Evolutionary conservation across 805 yeast species (phyloP), one percentile per base, ranked within the genome.

Genomic region (Metschnikowia borealis): DNA sequence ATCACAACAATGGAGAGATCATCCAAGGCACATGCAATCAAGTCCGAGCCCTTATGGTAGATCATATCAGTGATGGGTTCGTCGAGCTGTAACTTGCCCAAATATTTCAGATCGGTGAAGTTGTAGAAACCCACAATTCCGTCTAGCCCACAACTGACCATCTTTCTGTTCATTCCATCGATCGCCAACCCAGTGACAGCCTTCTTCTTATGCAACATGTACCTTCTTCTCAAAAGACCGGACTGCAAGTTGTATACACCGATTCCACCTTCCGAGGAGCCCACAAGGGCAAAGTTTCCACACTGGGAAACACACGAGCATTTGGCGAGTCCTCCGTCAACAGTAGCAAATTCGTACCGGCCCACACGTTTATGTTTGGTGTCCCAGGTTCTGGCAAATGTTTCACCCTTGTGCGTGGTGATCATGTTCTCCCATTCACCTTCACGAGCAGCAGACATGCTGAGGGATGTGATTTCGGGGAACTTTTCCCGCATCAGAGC

Each of bases 371-470:
- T 91, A 52, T 78, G 80, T 55, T 80, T 80, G 6, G 89, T 81
- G 62, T 84, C 85, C 98, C 99, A 94, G 1, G 96, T 88, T 59
- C 96, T 81, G 1, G 97, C 99, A 68, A 82, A 83, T 1, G 74
- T 68, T 61, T 87, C 94, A 52, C 84, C 89, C 60, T 84, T 84
- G 68, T 94, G 98, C 0, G 89, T 92, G 18, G 98, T 89, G 5
- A 95, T 63, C 46, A 94, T 77, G 61, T 91, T 91, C 62, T 89
- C 98, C 99, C 99, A 94, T 48, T 89, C 91, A 33, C 89, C 89
- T 62, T 83, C 84, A 61, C 94, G 79, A 23, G 88, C 79, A 52
- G 82, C 82, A 53, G 87, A 85, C 56, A 85, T 82, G 1, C 92
- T 84, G 56, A 91, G 75, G 41, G 80, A 73, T 5, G 81, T 73